Evolutionary conservation across 2,329 filamentous ascomycete species (phyloP).

Genomic region (Xylaria hypoxylon): DNA sequence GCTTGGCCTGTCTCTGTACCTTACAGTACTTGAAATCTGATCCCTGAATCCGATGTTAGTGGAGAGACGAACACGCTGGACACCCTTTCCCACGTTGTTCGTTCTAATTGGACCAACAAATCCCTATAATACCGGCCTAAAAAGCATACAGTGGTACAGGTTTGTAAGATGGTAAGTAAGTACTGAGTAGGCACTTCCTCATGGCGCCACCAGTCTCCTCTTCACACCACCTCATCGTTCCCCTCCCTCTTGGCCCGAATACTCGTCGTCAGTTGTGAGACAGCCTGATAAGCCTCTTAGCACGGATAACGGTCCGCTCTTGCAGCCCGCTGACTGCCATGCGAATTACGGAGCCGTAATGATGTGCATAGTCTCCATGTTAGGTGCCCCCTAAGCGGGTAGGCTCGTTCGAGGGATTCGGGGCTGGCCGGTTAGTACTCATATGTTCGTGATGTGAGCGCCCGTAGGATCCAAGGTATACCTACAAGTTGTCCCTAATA

Average conservation of each 20-base stretch:
- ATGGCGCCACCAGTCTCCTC: conserved; percentile 40
- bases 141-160: conserved; percentile 36
- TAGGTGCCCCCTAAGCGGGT: conserved; percentile 16
- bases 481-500: neutral
- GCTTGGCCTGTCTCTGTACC: conserved; percentile 15
- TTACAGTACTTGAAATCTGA: conserved; percentile 29
- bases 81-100: conserved; percentile 46
- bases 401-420: conserved; percentile 33
- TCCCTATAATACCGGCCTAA: conserved; percentile 32
- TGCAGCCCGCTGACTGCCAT: conserved; percentile 38
- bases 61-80: conserved; percentile 41
- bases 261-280: conserved; percentile 33
- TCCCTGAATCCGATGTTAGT: conserved; percentile 33
- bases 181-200: conserved; percentile 33
- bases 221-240: conserved; percentile 36
- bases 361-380: conserved; percentile 37
- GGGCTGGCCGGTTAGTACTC: conserved; percentile 26
- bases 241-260: conserved; percentile 40
- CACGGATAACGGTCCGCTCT: conserved; percentile 44
- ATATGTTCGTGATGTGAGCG: conserved; percentile 7
- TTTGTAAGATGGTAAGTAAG: conserved; percentile 38
- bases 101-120: conserved; percentile 46
- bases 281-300: conserved; percentile 34
- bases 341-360: conserved; percentile 37
- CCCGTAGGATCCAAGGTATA: conserved; percentile 17